phyloP scores from a whole-genome alignment of 2,329 filamentous ascomycete species.

The Colletotrichum spaethianum region DNA sequence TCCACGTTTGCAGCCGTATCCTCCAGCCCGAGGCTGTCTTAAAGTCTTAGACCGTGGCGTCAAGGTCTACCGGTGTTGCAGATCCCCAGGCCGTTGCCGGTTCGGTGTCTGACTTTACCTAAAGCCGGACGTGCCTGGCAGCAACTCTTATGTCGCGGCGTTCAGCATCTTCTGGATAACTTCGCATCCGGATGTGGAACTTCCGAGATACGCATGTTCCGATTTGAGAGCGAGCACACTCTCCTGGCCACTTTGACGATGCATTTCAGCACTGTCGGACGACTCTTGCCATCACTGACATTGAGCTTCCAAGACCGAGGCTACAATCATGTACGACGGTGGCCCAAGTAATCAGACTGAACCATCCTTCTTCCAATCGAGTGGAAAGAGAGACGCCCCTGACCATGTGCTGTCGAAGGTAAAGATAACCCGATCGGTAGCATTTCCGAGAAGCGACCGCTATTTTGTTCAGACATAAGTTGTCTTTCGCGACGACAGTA shows the following conservation, averaged over 20 bases:
- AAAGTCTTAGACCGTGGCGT: slow-evolving; percentile 20
- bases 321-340: too few relatives aligned
- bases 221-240: background rate
- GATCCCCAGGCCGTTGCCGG: slow-evolving; percentile 22
- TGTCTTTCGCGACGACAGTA: background rate
- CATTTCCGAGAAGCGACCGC: background rate
- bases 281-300: too few relatives aligned
- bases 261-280: background rate
- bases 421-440: background rate
- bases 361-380: background rate
- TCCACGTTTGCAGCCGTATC: slow-evolving; percentile 20
- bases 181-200: background rate
- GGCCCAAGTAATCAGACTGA: too few relatives aligned
- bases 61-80: slow-evolving; percentile 23
- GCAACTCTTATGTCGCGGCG: background rate
- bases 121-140: background rate
- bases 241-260: background rate
- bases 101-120: slow-evolving; percentile 9
- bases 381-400: background rate
- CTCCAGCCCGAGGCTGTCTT: background rate
- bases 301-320: background rate
- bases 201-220: background rate
- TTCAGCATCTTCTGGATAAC: background rate
- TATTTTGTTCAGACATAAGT: background rate
- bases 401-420: too few relatives aligned